phyloP scores from a whole-genome alignment of 2,329 filamentous ascomycete genomes.

The Phyllosticta citriasiana region DNA sequence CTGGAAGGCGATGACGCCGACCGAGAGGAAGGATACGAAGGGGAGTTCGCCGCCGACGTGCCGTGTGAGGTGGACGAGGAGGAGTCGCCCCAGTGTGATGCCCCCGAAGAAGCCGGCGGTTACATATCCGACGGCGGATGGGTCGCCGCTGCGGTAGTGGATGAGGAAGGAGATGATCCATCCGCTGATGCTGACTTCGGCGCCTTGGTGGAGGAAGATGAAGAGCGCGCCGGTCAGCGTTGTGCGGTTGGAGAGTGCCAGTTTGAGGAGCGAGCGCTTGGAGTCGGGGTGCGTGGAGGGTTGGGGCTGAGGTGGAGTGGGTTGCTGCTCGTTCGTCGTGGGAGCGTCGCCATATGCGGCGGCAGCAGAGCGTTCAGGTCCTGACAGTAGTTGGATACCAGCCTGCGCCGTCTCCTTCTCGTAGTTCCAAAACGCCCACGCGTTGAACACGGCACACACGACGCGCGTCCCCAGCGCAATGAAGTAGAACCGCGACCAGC shows the following conservation, averaged over 20 bases:
- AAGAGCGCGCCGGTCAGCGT: slow-evolving; percentile 69
- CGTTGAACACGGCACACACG: slow-evolving; percentile 46
- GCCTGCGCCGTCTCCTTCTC: slow-evolving; percentile 45
- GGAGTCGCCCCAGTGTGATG: slow-evolving; percentile 66
- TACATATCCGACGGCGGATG: slow-evolving; percentile 66
- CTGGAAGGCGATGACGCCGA: slow-evolving; percentile 57
- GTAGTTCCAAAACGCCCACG: slow-evolving; percentile 61
- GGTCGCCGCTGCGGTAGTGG: slow-evolving; percentile 57
- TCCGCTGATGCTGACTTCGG: slow-evolving; percentile 72
- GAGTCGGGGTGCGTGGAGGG: slow-evolving; percentile 15
- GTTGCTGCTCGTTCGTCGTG: slow-evolving; percentile 14
- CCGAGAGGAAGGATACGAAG: slow-evolving; percentile 54
- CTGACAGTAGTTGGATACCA: neutral
- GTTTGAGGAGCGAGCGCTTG: slow-evolving; percentile 40
- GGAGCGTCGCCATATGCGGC: neutral
- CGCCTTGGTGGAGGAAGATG: slow-evolving; percentile 79
- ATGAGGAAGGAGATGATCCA: slow-evolving; percentile 86
- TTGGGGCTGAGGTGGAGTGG: too few species aligned
- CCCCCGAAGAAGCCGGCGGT: slow-evolving; percentile 60
- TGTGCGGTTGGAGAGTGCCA: slow-evolving; percentile 42
- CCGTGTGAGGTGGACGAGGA: slow-evolving; percentile 56
- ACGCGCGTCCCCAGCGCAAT: slow-evolving; percentile 51
- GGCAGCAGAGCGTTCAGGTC: neutral
- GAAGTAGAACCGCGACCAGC: slow-evolving; percentile 66
- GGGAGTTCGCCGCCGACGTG: slow-evolving; percentile 55